phyloP scores from a whole-genome alignment of 2,329 filamentous ascomycete genomes.

The Cladosporium velox region DNA sequence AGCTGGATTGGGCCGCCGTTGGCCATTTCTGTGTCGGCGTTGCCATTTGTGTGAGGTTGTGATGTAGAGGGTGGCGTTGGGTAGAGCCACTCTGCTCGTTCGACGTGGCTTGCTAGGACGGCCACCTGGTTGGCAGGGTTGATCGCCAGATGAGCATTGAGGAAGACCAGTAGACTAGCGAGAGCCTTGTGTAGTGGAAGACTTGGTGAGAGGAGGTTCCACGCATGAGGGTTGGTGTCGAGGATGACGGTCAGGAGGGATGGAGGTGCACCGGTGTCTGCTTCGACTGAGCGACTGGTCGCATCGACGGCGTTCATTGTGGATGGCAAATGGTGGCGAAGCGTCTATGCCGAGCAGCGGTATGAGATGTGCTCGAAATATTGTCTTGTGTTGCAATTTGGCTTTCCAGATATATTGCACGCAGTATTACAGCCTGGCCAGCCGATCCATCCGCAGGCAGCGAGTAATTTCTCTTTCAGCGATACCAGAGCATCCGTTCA shows the following conservation, averaged over 20 bases:
- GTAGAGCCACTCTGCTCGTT: slow-evolving; percentile 87
- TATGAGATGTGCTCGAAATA: neutral
- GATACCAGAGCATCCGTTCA: neutral
- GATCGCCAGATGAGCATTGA: slow-evolving; percentile 93
- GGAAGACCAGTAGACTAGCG: slow-evolving; percentile 88
- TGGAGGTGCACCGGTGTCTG: slow-evolving; percentile 54
- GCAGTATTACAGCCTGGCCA: neutral
- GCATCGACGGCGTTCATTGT: slow-evolving; percentile 68
- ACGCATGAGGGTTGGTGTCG: slow-evolving; percentile 95
- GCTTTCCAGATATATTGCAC: neutral
- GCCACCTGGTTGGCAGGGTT: slow-evolving; percentile 93
- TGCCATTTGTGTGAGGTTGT: slow-evolving; percentile 27
- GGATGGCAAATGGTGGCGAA: neutral
- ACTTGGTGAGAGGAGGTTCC: slow-evolving; percentile 73
- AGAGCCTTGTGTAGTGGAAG: slow-evolving; percentile 82
- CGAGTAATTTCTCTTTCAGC: neutral
- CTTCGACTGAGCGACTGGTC: slow-evolving; percentile 46
- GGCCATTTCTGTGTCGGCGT: slow-evolving; percentile 37
- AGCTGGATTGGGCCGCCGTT: slow-evolving; percentile 33
- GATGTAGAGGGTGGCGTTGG: slow-evolving; percentile 54
- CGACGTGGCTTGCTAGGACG: slow-evolving; percentile 84
- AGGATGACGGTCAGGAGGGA: slow-evolving; percentile 88
- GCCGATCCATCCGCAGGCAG: neutral
- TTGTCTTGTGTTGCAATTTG: neutral
- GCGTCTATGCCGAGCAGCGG: neutral